A percentile compares a stretch with the other conserved stretches of the same genome.
These are phyloP conservation scores for Boletus tomentosulus DNA, from an alignment of 768 basidiomycete species.

Conservation along the genomic window DNA sequence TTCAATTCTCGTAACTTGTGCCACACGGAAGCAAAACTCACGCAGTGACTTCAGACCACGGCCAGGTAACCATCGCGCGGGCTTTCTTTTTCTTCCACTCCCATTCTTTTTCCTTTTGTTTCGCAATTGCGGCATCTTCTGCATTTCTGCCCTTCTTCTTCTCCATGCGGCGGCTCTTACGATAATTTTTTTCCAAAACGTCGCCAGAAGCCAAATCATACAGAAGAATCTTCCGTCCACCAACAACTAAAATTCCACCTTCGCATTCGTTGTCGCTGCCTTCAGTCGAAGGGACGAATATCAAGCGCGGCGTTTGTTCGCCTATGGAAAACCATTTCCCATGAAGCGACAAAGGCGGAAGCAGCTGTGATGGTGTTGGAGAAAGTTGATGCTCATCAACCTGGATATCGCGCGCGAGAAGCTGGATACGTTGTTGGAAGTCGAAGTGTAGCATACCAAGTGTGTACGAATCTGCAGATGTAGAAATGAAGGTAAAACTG, in stretches of 20 bases:
- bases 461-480: constrained; percentile 38
- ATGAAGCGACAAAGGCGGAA: constrained; percentile 53
- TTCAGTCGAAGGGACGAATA: constrained; percentile 30
- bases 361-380: constrained; percentile 41
- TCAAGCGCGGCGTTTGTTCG: constrained; percentile 38
- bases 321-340: constrained; percentile 40
- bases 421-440: constrained; percentile 55
- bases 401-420: constrained; percentile 55
- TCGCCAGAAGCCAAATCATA: constrained; percentile 52
- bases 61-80: constrained; percentile 61
- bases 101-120: constrained; percentile 53
- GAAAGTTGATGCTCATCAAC: constrained; percentile 44
- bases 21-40: constrained; percentile 32
- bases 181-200: constrained; percentile 48
- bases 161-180: constrained; percentile 52
- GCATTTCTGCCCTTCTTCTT: constrained; percentile 44
- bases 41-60: constrained; percentile 71
- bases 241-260: constrained; percentile 72
- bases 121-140: constrained; percentile 43
- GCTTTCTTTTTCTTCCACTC: constrained; percentile 53
- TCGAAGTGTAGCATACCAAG: constrained; percentile 70
- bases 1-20: not conserved
- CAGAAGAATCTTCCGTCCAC: constrained; percentile 60
- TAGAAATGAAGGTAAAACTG: constrained; percentile 56
- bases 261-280: constrained; percentile 33